phyloP scores from a whole-genome alignment of 2,329 filamentous ascomycete genomes.

The Hymenoscyphus repandus region DNA sequence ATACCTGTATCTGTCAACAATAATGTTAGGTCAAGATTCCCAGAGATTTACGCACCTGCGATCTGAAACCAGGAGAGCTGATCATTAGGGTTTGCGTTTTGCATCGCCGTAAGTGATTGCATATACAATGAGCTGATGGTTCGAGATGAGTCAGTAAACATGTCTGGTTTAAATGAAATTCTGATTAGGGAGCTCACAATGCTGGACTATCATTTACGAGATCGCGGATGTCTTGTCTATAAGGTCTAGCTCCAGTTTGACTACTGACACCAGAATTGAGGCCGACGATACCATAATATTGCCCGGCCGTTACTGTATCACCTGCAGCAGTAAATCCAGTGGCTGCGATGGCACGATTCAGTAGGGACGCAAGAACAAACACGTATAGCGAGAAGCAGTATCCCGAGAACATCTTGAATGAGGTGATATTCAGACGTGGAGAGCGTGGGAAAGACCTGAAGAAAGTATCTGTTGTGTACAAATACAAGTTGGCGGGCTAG shows the following conservation, averaged over 20 bases:
- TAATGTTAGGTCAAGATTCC: not conserved
- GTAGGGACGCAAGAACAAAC: too few relatives aligned
- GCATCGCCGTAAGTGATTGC: slow-evolving; percentile 16
- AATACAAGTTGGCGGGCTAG: too few relatives aligned
- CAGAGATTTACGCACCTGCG: slow-evolving; percentile 9
- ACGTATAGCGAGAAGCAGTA: too few relatives aligned
- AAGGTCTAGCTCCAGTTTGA: slow-evolving; percentile 15
- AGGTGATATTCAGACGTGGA: too few relatives aligned
- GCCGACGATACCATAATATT: slow-evolving; percentile 9
- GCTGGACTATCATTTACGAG: slow-evolving; percentile 18
- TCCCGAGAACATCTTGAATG: too few relatives aligned
- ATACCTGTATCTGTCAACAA: slow-evolving; percentile 11
- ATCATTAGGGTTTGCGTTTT: slow-evolving; percentile 7
- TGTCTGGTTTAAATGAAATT: not conserved
- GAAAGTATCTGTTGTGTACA: too few relatives aligned
- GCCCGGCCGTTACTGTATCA: not conserved
- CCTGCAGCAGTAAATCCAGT: too few relatives aligned
- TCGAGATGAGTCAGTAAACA: not conserved
- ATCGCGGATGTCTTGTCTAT: slow-evolving; percentile 22
- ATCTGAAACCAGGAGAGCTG: slow-evolving; percentile 18
- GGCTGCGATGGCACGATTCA: too few relatives aligned
- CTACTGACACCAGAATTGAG: slow-evolving; percentile 17
- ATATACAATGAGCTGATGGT: slow-evolving; percentile 17
- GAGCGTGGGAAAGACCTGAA: too few relatives aligned
- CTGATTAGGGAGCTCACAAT: slow-evolving; percentile 8